Evolutionary conservation across 192 early-diverging fungal species (phyloP), one percentile per base, ranked within the genome.

Genomic region (Linnemannia schmuckeri): DNA sequence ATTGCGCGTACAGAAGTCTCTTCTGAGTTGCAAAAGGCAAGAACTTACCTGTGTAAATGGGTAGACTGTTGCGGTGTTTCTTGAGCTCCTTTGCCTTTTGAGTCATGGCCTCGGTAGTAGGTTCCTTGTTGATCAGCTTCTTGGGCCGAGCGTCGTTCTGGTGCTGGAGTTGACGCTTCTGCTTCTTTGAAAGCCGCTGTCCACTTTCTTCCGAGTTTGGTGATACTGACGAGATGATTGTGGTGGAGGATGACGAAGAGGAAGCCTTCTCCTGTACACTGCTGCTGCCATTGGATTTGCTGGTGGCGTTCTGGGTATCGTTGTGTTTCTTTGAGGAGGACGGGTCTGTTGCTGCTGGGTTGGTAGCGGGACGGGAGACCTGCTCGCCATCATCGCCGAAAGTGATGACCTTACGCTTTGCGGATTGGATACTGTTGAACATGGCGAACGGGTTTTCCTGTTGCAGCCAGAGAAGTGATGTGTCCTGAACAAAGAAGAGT

Each of bases 331-430:
- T 72, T 12, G 1, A 9, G 12, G 70, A 71, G 22, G 44, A 46
- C 9, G 44, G 12, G 44, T 9, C 71, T 69, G 61, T 52, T 38
- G 42, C 47, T 44, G 37, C n/a, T 46, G 70, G n/a, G 22, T 42
- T 42, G 70, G 15, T 78, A 24, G 40, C 54, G 47, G 37, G 63
- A 44, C 73, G 78, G n/a, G 47, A 35, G 35, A 80, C 55, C 18
- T 69, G 41, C 49, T 85, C 78, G 38, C 78, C 83, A 30, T 85
- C 78, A 70, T 80, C 83, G 78, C 76, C 83, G 38, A 85, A 85
- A 37, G 83, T 85, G 47, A 85, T 85, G 66, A 80, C 83, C 61
- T 85, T 85, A 6, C 83, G 63, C 49, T 85, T 85, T 37, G 78
- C 83, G 37, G 49, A 35, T n/a, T 85, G 77, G 37, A 73, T 54